These are phyloP conservation scores for Pseudopyricularia javanii DNA, from an alignment of 2,329 filamentous ascomycete species.

Conservation along the genomic window DNA sequence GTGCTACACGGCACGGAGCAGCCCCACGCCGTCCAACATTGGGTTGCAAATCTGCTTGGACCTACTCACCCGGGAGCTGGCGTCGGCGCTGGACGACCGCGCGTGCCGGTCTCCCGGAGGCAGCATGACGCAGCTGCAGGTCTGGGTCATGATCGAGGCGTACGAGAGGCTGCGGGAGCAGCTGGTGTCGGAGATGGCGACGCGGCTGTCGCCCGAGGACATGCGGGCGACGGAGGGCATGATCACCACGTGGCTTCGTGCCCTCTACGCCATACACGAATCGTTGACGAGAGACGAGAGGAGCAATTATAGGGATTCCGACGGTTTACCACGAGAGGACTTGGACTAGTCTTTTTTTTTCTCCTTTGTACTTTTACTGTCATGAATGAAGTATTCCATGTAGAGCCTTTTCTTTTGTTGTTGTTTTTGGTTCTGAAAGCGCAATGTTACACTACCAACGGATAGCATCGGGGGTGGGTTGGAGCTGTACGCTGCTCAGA, in stretches of 20 bases:
- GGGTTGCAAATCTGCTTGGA: constrained; percentile 38
- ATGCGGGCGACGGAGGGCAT: constrained; percentile 22
- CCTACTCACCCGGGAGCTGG: constrained; percentile 36
- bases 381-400: neutral
- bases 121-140: constrained; percentile 31
- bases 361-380: neutral
- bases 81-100: constrained; percentile 20
- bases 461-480: too few species aligned
- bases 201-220: constrained; percentile 13
- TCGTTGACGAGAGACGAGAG: constrained; percentile 14
- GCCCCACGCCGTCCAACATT: constrained; percentile 19
- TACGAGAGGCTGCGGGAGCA: constrained; percentile 40
- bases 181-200: constrained; percentile 15
- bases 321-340: neutral
- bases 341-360: constrained; percentile 3
- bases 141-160: constrained; percentile 47
- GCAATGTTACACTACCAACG: too few species aligned
- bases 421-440: too few species aligned
- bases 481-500: too few species aligned
- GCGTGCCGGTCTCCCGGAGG: constrained; percentile 6
- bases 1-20: neutral
- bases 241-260: constrained; percentile 38
- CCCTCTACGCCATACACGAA: constrained; percentile 34
- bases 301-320: neutral
- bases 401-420: too few species aligned